These are phyloP conservation scores for Cladorrhinum sp. DNA, from an alignment of 2,329 filamentous ascomycete species.

Conservation along the genomic window DNA sequence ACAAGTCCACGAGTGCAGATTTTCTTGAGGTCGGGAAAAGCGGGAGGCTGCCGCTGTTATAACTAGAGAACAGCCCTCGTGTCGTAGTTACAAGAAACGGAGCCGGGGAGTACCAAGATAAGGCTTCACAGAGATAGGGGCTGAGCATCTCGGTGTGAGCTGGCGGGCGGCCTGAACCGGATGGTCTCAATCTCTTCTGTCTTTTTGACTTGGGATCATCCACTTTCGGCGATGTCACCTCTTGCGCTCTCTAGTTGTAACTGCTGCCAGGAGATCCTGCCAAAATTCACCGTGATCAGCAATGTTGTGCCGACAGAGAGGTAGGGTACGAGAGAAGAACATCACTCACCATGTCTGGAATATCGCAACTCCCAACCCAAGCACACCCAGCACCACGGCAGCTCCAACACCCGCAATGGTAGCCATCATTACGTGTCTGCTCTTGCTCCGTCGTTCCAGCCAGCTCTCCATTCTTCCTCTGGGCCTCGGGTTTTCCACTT, in stretches of 20 bases:
- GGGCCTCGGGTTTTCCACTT: slow-evolving; percentile 23
- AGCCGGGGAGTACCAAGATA: too few relatives aligned
- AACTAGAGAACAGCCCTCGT: too few relatives aligned
- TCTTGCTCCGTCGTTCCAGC: slow-evolving; percentile 22
- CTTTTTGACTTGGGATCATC: too few relatives aligned
- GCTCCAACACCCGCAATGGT: slow-evolving; percentile 19
- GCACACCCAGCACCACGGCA: slow-evolving; percentile 20
- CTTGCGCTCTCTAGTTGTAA: not conserved
- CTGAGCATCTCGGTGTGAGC: too few relatives aligned
- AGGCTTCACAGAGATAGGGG: too few relatives aligned
- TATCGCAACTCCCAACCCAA: slow-evolving; percentile 16
- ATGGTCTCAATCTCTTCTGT: too few relatives aligned
- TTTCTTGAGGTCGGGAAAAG: too few relatives aligned
- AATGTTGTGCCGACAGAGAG: too few relatives aligned
- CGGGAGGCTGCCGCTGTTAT: too few relatives aligned
- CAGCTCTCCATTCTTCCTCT: slow-evolving; percentile 14
- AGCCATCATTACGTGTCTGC: slow-evolving; percentile 23
- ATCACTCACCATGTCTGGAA: slow-evolving; percentile 20
- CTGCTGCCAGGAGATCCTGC: not conserved
- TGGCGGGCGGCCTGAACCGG: too few relatives aligned
- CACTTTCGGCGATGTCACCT: not conserved
- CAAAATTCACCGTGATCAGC: not conserved
- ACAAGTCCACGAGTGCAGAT: too few relatives aligned
- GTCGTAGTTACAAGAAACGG: too few relatives aligned
- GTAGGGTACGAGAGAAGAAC: not conserved